phyloP scores from a whole-genome alignment of 768 basidiomycete species.

The Clathrus columnatus region DNA sequence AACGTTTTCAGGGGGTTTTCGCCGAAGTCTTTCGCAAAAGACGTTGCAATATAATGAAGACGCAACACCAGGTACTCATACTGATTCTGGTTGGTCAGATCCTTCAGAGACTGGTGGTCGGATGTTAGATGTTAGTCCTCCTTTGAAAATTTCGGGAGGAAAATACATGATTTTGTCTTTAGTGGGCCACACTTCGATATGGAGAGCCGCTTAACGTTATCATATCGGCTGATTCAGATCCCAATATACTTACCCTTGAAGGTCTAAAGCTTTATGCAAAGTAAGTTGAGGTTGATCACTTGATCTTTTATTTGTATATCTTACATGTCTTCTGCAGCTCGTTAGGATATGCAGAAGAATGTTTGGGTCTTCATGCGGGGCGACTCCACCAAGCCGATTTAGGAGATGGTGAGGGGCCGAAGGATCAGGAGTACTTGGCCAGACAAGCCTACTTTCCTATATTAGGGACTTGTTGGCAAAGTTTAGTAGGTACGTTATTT shows the following conservation, averaged over 20 bases:
- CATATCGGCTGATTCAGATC: constrained; percentile 70
- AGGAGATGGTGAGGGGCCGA: constrained; percentile 71
- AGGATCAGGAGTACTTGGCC: constrained; percentile 60
- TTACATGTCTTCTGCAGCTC: constrained; percentile 37
- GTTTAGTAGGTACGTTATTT: constrained; percentile 43
- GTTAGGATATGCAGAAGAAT: constrained; percentile 76
- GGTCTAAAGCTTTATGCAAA: constrained; percentile 66
- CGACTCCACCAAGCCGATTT: constrained; percentile 70
- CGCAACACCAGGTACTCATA: neutral
- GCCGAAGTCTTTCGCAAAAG: no score
- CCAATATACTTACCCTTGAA: constrained; percentile 63
- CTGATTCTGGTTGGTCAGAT: constrained; percentile 43
- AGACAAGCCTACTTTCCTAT: constrained; percentile 72
- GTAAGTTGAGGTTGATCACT: constrained; percentile 26
- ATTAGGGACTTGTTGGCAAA: constrained; percentile 87
- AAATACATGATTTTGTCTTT: neutral
- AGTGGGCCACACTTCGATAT: constrained; percentile 34
- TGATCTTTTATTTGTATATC: neutral
- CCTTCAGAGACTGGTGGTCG: constrained; percentile 66
- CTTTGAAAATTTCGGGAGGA: constrained; percentile 1
- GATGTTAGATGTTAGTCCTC: constrained; percentile 58
- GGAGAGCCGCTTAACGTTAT: constrained; percentile 85
- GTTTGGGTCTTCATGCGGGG: constrained; percentile 71
- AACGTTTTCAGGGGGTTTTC: no score
- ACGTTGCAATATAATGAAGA: no score